Percentiles rank a stretch among this genome's conserved stretches.
Conservation (phyloP, 768 basidiomycete species). For the Lactarius hatsudake region DNA sequence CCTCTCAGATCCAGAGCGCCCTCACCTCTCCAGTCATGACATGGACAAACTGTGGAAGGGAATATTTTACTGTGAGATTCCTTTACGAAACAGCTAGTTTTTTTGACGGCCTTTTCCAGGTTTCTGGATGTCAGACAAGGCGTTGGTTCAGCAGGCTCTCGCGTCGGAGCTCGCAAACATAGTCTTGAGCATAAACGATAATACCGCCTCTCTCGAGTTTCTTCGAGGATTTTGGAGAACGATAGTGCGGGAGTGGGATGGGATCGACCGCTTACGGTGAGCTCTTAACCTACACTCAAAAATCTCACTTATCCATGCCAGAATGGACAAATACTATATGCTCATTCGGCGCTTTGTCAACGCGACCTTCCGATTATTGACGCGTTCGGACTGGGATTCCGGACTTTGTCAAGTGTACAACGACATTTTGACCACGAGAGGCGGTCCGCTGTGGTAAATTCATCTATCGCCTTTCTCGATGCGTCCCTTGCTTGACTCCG, state of each 20-base stretch:
- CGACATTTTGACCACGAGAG: constrained; percentile 56
- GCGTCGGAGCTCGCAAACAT: constrained; percentile 84
- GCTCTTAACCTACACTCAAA: constrained; percentile 29
- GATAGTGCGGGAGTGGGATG: constrained; percentile 89
- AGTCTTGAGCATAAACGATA: constrained; percentile 61
- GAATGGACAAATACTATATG: constrained; percentile 98
- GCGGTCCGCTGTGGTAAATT: constrained; percentile 80
- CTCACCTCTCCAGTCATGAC: constrained; percentile 65
- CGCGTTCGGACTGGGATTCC: constrained; percentile 65
- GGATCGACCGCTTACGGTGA: constrained; percentile 86
- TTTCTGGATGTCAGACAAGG: constrained; percentile 99
- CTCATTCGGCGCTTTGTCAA: constrained; percentile 87
- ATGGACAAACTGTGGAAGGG: constrained; percentile 97
- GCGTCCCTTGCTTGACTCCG: neutral
- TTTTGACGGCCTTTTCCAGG: constrained; percentile 46
- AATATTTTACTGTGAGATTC: constrained; percentile 83
- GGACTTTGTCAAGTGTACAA: constrained; percentile 58
- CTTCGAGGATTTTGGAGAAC: constrained; percentile 89
- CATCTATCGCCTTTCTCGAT: constrained; percentile 28
- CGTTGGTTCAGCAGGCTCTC: constrained; percentile 89
- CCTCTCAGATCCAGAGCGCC: constrained; percentile 61
- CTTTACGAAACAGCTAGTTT: neutral
- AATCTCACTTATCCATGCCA: constrained; percentile 34
- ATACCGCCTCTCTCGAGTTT: constrained; percentile 65
- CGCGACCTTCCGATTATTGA: constrained; percentile 78